Conservation (phyloP, 805 yeast genomes). For the Ogataea nitratoaversa region DNA sequence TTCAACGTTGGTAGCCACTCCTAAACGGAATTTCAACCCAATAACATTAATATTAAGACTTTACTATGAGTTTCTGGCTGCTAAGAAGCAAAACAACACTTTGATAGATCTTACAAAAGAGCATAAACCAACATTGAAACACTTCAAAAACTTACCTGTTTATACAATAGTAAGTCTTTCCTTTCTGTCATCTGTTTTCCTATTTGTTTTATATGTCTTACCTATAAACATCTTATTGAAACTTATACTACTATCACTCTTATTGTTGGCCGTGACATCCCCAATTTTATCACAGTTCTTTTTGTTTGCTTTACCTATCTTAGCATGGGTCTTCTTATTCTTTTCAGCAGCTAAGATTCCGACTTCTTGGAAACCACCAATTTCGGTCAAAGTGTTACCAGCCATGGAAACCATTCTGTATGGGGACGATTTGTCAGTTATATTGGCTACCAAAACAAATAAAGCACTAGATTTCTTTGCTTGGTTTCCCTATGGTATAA, state of each 20-base stretch:
- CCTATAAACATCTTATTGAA: constrained; percentile 47
- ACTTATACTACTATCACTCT: constrained; percentile 30
- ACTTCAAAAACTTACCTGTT: constrained; percentile 15
- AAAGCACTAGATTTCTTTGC: constrained; percentile 75
- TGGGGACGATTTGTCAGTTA: constrained; percentile 84
- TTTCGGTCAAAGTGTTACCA: constrained; percentile 81
- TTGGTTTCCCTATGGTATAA: constrained; percentile 90
- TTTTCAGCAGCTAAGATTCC: constrained; percentile 76
- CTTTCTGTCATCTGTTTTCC: constrained; percentile 45
- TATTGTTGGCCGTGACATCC: constrained; percentile 47
- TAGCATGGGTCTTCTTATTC: constrained; percentile 81
- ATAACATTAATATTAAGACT: constrained; percentile 15
- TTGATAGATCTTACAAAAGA: constrained; percentile 16
- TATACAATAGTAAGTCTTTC: constrained; percentile 38
- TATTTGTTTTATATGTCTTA: constrained; percentile 53
- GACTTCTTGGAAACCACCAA: constrained; percentile 75
- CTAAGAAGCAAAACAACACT: constrained; percentile 17
- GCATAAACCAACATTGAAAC: constrained; percentile 20
- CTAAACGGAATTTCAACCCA: constrained; percentile 11
- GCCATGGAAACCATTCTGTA: constrained; percentile 88
- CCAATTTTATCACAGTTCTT: constrained; percentile 85
- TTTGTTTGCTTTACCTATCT: constrained; percentile 75
- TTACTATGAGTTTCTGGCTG: constrained; percentile 16
- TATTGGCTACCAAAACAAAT: constrained; percentile 69
- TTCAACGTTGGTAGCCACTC: background rate